Conservation (phyloP, 176 grass and related monocot species). For the Musa troglodytarum region DNA sequence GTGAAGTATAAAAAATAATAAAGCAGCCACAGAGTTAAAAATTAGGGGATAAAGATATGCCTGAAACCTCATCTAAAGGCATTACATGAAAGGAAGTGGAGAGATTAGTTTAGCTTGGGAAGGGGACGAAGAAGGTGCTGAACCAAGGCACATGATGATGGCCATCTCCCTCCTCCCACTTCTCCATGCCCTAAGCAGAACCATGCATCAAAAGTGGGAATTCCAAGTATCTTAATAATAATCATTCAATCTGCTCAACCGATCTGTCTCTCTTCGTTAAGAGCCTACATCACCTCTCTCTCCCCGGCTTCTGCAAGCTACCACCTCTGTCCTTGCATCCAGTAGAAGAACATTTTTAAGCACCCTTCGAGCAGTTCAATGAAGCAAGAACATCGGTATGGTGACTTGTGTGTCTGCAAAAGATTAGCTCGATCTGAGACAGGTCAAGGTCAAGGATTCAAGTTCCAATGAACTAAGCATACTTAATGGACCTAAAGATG, state of each 20-base stretch:
- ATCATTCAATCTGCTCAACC: slow-evolving; percentile 8
- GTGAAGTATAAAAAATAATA: too few species aligned
- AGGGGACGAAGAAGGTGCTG: neutral
- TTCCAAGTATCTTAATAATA: neutral
- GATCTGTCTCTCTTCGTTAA: slow-evolving; percentile 22
- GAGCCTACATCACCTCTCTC: slow-evolving; percentile 6
- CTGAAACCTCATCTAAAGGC: neutral
- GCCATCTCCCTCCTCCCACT: neutral
- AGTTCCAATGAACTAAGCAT: slow-evolving; percentile 6
- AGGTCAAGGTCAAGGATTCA: slow-evolving; percentile 18
- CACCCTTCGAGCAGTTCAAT: neutral
- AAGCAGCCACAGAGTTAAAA: neutral
- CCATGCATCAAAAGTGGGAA: too few species aligned
- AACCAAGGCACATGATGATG: neutral
- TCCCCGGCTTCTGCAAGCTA: slow-evolving; percentile 22
- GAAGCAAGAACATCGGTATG: slow-evolving; percentile 1
- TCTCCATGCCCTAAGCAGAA: neutral
- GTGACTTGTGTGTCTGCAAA: neutral
- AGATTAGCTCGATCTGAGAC: slow-evolving; percentile 1
- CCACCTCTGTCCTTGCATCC: too few species aligned
- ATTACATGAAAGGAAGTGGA: neutral
- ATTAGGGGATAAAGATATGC: neutral
- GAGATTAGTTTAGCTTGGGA: neutral
- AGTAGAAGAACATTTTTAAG: neutral
- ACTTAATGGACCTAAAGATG: neutral